Base-by-base conservation (phyloP, 2,329 filamentous ascomycete genomes). In the Verticillium klebahnii region DNA sequence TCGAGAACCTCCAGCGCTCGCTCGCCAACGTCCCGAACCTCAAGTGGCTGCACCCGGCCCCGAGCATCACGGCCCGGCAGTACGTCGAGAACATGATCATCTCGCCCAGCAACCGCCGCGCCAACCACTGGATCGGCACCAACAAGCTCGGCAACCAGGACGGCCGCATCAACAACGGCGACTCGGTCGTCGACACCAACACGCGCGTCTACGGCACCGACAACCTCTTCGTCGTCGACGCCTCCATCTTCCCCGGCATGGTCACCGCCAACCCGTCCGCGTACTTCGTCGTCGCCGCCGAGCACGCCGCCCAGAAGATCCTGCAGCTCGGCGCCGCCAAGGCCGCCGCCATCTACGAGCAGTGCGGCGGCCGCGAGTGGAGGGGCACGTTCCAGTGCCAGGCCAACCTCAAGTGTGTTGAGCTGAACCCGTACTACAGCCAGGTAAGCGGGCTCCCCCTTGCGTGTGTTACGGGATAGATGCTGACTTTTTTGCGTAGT, bases 161-260 rank as follows among this genome's bases (percentile, higher is more conserved):
- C 57, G 84, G 84, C 17, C 80, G 82, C 9, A 65, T 73, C 58
- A 74, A 72, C n/a, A 75, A 75, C 56, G 85, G 86, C 17, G 80
- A 77, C 7, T 77, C 85, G 1, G 87, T 90, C 2, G 87, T 89
- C 1, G 87, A 89, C 66, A 71, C 79, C 12, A 78, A 89, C 73
- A 83, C 85, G 61, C 85, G 83, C 73, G 85, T 90, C 6, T 89
- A 85, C 68, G 87, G 87, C 40, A 89, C 84, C 0, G 85, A 89
- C 68, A 89, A 90, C 73, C 76, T 89, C 55, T 89, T 87, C 68
- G 83, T 90, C 15, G 85, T 90, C 4, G 88, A 91, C 68, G 88
- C 84, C 0, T 84, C 83, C 64, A 87, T 91, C 68, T 89, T 90
- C 75, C 88, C 89, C 0, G 88, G 89, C 65, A 84, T 90, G 67